These are phyloP conservation scores for Mycena belliarum DNA, from an alignment of 768 basidiomycete genomes.

Conservation along the genomic window DNA sequence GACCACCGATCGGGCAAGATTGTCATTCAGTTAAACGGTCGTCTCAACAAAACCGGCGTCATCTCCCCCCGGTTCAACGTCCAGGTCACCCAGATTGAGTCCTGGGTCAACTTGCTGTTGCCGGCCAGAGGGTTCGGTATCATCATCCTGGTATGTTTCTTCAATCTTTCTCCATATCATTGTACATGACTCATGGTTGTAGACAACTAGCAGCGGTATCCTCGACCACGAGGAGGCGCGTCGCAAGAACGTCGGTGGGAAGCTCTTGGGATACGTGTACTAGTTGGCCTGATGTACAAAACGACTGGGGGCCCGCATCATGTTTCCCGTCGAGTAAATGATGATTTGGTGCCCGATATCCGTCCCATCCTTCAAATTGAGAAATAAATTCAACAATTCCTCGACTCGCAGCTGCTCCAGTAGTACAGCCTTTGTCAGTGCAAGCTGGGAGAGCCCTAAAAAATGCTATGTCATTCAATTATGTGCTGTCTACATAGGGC, in stretches of 20 bases:
- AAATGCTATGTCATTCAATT: no score
- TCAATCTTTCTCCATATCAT: not conserved
- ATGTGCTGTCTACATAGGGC: no score
- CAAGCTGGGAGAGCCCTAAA: no score
- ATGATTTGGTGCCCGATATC: no score
- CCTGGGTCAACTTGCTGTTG: slow-evolving; percentile 95
- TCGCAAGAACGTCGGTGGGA: slow-evolving; percentile 97
- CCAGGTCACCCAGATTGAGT: slow-evolving; percentile 88
- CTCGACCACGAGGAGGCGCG: slow-evolving; percentile 99
- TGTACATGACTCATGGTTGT: not conserved
- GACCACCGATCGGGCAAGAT: slow-evolving; percentile 99
- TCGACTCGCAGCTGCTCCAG: no score
- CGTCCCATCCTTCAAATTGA: no score
- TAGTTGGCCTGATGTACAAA: slow-evolving; percentile 41
- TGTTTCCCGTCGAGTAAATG: not conserved
- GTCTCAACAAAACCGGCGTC: slow-evolving; percentile 99
- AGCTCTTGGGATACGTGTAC: slow-evolving; percentile 91
- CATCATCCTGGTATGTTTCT: slow-evolving; percentile 70
- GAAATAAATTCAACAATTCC: no score
- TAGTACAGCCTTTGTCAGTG: no score
- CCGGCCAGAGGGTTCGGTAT: slow-evolving; percentile 96
- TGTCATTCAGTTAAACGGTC: slow-evolving; percentile 96
- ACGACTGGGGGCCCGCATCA: not conserved
- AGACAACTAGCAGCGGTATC: slow-evolving; percentile 98
- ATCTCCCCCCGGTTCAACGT: slow-evolving; percentile 99